Conservation (phyloP, 495 filamentous ascomycete genomes). For the Neurospora sp. region DNA sequence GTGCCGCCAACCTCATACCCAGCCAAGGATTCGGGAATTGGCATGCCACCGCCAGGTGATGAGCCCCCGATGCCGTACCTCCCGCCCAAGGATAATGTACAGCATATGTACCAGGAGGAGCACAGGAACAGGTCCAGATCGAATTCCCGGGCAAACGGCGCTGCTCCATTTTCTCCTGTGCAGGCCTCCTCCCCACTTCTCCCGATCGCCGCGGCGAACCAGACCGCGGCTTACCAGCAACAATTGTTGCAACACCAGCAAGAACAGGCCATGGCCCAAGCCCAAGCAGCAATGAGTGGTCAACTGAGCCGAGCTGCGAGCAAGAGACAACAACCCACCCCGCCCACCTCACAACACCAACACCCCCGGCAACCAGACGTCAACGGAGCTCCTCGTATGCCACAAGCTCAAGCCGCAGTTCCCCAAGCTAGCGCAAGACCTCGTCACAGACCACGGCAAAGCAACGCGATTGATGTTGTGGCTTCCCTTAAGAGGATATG, state of each 20-base stretch:
- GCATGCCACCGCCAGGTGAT: slow-evolving; percentile 42
- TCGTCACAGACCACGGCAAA: slow-evolving; percentile 67
- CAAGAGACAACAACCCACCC: slow-evolving; percentile 48
- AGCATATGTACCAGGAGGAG: slow-evolving; percentile 44
- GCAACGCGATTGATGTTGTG: slow-evolving; percentile 67
- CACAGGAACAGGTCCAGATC: slow-evolving; percentile 37
- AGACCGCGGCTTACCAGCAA: slow-evolving; percentile 54
- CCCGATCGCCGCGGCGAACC: slow-evolving; percentile 19
- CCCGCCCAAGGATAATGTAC: slow-evolving; percentile 33
- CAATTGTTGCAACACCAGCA: slow-evolving; percentile 58
- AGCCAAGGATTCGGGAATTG: slow-evolving; percentile 44
- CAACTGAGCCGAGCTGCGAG: slow-evolving; percentile 54
- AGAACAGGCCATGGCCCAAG: slow-evolving; percentile 64
- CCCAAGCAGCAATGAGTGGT: slow-evolving; percentile 50
- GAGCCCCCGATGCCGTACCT: slow-evolving; percentile 38
- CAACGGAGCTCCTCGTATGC: slow-evolving; percentile 45
- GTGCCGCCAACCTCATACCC: slow-evolving; percentile 39
- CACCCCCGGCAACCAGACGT: slow-evolving; percentile 42
- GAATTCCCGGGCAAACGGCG: slow-evolving; percentile 41
- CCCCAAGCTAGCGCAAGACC: slow-evolving; percentile 49
- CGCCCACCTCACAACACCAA: slow-evolving; percentile 46
- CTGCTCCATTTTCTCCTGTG: slow-evolving; percentile 28
- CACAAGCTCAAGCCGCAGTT: slow-evolving; percentile 28
- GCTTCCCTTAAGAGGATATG: slow-evolving; percentile 78
- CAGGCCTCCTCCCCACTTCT: slow-evolving; percentile 23